Evolutionary conservation across 2,329 filamentous ascomycete species (phyloP).

Genomic region (Paecilomyces niveus): DNA sequence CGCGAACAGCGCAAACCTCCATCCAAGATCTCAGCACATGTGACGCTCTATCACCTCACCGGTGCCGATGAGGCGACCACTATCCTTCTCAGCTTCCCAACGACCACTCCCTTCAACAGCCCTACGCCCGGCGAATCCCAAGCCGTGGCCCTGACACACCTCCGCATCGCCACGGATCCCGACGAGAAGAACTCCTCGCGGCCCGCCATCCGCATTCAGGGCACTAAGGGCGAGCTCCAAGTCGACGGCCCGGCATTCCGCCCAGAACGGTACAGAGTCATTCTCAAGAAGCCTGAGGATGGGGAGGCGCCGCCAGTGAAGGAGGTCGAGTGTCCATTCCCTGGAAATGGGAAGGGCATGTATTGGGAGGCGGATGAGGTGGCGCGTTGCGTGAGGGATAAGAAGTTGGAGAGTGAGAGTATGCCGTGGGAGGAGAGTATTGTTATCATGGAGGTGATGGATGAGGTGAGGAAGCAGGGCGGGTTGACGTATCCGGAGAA

Average conservation of each 20-base stretch:
- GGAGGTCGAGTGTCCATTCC: slow-evolving; percentile 37
- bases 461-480: slow-evolving; percentile 58
- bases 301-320: slow-evolving; percentile 35
- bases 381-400: slow-evolving; percentile 66
- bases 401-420: slow-evolving; percentile 64
- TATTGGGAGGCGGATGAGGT: slow-evolving; percentile 83
- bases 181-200: slow-evolving; percentile 53
- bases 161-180: slow-evolving; percentile 57
- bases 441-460: slow-evolving; percentile 76
- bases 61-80: slow-evolving; percentile 73
- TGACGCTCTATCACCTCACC: slow-evolving; percentile 64
- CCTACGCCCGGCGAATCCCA: slow-evolving; percentile 48
- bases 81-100: slow-evolving; percentile 69
- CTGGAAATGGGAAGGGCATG: slow-evolving; percentile 69
- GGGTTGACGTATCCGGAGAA: slow-evolving; percentile 57
- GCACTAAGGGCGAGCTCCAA: slow-evolving; percentile 73
- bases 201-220: slow-evolving; percentile 71
- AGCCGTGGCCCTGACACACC: slow-evolving; percentile 62
- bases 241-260: slow-evolving; percentile 65
- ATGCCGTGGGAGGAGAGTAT: slow-evolving; percentile 71
- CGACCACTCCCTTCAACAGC: slow-evolving; percentile 38
- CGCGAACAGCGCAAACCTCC: slow-evolving; percentile 58
- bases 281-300: slow-evolving; percentile 46
- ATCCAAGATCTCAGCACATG: slow-evolving; percentile 55
- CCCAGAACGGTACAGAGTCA: slow-evolving; percentile 58